phyloP scores from a whole-genome alignment of 768 basidiomycete genomes.

The Gloeophyllum trabeum region DNA sequence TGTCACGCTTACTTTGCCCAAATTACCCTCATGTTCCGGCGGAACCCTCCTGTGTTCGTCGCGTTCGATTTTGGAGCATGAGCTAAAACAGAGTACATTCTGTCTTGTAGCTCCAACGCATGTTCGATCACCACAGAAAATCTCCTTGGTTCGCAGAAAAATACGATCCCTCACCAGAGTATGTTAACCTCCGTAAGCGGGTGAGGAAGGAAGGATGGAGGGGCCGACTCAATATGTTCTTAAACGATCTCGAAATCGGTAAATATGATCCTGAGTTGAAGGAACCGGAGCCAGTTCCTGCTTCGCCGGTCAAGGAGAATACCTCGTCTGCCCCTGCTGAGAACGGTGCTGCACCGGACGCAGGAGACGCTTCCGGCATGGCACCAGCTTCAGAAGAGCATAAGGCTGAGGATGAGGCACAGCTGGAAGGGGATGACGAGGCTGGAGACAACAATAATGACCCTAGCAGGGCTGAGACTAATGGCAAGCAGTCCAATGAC shows the following conservation, averaged over 20 bases:
- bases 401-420: constrained; percentile 67
- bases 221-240: constrained; percentile 58
- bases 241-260: constrained; percentile 74
- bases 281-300: constrained; percentile 37
- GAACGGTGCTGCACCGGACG: constrained; percentile 17
- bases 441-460: constrained; percentile 52
- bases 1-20: constrained; percentile 11
- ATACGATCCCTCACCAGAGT: constrained; percentile 74
- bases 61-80: background rate
- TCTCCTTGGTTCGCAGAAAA: constrained; percentile 98
- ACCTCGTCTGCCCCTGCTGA: constrained; percentile 14
- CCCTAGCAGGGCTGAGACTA: constrained; percentile 37
- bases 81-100: constrained; percentile 1
- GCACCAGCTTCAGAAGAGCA: constrained; percentile 33
- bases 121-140: constrained; percentile 91
- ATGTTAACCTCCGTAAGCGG: constrained; percentile 59
- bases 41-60: constrained; percentile 2
- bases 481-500: constrained; percentile 39
- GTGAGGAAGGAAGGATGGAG: constrained; percentile 82
- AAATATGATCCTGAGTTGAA: constrained; percentile 73
- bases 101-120: constrained; percentile 77
- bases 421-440: constrained; percentile 63
- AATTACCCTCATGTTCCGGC: background rate
- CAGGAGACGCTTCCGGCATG: constrained; percentile 26
- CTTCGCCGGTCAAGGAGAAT: constrained; percentile 46